phyloP scores from a whole-genome alignment of 179 eudicot genomes.

The Beta macrorhiza region DNA sequence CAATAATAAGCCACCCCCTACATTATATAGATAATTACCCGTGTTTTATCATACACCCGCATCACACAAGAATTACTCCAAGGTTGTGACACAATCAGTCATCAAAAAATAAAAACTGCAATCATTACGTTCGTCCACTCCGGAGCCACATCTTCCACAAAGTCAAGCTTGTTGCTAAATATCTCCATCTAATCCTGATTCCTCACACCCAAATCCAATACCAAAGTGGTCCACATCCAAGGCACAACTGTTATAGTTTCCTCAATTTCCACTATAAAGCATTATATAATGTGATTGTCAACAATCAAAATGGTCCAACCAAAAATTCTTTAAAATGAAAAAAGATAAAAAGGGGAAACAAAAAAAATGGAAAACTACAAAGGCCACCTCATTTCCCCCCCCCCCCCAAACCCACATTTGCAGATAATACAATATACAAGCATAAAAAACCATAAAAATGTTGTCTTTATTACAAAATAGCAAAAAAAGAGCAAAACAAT shows the following conservation, averaged over 20 bases:
- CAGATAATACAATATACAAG: neutral
- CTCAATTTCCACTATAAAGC: neutral
- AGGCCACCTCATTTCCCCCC: neutral
- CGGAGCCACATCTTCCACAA: neutral
- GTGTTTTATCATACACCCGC: neutral
- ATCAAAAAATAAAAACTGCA: neutral
- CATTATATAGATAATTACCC: neutral
- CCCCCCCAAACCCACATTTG: neutral
- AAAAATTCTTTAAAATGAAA: neutral
- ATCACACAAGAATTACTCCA: neutral
- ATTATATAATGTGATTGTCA: neutral
- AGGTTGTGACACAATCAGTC: neutral
- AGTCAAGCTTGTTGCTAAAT: neutral
- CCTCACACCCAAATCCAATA: neutral
- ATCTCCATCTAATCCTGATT: neutral
- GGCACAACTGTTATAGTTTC: neutral
- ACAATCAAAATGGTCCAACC: neutral
- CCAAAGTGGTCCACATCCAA: slow-evolving; percentile 7
- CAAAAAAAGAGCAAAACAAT: neutral
- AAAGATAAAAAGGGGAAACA: too few species aligned
- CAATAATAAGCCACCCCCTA: neutral
- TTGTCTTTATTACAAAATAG: neutral
- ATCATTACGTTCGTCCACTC: neutral
- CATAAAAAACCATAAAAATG: neutral
- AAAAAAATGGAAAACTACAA: neutral